Evolutionary conservation across 1,139 yeast species (phyloP).

Genomic region (Zygosaccharomyces sapae): DNA sequence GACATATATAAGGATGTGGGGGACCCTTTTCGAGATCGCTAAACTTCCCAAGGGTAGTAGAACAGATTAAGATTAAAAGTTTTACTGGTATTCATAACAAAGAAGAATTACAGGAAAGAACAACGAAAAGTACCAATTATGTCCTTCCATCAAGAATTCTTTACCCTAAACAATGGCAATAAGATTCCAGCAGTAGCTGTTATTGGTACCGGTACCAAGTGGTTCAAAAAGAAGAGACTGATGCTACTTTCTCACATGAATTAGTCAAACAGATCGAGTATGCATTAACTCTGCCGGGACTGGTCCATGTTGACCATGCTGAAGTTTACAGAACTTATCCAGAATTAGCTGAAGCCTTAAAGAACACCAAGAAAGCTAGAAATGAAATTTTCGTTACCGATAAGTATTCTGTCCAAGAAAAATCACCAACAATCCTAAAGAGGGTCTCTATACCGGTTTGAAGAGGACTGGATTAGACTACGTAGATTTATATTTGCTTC

Average conservation of each 20-base stretch:
- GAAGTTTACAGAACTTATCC: constrained; percentile 60
- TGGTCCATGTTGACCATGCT: constrained; percentile 63
- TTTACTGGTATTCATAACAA: too few species aligned
- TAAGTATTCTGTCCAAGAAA: constrained; percentile 39
- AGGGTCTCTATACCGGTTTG: constrained; percentile 48
- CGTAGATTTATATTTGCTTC: constrained; percentile 67
- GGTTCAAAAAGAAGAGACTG: constrained; percentile 44
- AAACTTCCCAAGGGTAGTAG: too few species aligned
- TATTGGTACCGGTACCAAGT: constrained; percentile 66
- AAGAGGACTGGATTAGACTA: constrained; percentile 53
- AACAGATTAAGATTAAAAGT: too few species aligned
- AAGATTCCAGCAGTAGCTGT: constrained; percentile 48
- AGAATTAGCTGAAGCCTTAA: constrained; percentile 57
- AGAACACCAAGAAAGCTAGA: constrained; percentile 46
- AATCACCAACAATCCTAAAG: constrained; percentile 44
- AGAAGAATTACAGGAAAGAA: neutral
- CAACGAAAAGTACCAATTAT: constrained; percentile 4
- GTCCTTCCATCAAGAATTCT: constrained; percentile 31
- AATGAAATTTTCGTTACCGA: constrained; percentile 52
- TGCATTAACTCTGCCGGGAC: constrained; percentile 47
- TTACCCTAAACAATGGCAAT: constrained; percentile 38
- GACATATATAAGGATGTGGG: too few species aligned
- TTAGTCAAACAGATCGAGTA: constrained; percentile 43
- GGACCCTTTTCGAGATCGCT: too few species aligned
- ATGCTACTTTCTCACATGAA: constrained; percentile 31